A percentile compares a stretch with the other conserved stretches of the same genome.
Conservation (phyloP, 176 grass and related monocot genomes). For the Tuctoria greenei region DNA sequence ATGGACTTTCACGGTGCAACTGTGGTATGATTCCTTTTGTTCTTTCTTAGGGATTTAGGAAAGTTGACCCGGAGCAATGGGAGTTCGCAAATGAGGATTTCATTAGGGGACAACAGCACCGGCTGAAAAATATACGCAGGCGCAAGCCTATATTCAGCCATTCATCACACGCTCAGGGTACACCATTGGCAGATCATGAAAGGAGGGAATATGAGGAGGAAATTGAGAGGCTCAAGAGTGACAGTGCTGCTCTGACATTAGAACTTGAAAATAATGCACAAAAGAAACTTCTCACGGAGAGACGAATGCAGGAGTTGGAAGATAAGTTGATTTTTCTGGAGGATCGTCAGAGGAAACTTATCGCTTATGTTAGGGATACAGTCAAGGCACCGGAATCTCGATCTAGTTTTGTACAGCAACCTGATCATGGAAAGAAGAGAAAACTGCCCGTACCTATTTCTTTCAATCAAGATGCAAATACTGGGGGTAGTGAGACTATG, state of each 20-base stretch:
- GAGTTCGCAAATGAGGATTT: slow-evolving; percentile 94
- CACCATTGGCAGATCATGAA: slow-evolving; percentile 57
- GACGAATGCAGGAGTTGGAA: slow-evolving; percentile 78
- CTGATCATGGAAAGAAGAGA: slow-evolving; percentile 75
- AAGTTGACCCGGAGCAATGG: slow-evolving; percentile 89
- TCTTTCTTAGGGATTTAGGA: slow-evolving; percentile 72
- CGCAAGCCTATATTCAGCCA: slow-evolving; percentile 94
- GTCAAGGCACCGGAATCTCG: slow-evolving; percentile 58
- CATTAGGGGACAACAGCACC: slow-evolving; percentile 55
- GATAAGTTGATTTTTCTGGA: slow-evolving; percentile 65
- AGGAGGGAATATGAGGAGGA: slow-evolving; percentile 70
- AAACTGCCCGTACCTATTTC: slow-evolving; percentile 46
- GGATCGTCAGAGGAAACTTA: slow-evolving; percentile 56
- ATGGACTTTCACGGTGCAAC: not conserved
- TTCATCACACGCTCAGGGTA: slow-evolving; percentile 53
- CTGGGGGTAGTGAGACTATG: slow-evolving; percentile 41
- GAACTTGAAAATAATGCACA: slow-evolving; percentile 65
- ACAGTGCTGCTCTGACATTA: slow-evolving; percentile 49
- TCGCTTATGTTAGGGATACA: slow-evolving; percentile 54
- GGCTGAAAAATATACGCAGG: slow-evolving; percentile 78
- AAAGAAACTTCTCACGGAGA: slow-evolving; percentile 64
- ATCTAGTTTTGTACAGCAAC: slow-evolving; percentile 48
- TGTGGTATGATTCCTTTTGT: slow-evolving; percentile 1
- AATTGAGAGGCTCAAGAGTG: slow-evolving; percentile 68
- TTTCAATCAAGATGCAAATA: slow-evolving; percentile 48